Percentiles rank a stretch among this genome's conserved stretches.
phyloP scores from a whole-genome alignment of 2,329 filamentous ascomycete genomes.

The Trichoderma sp. region DNA sequence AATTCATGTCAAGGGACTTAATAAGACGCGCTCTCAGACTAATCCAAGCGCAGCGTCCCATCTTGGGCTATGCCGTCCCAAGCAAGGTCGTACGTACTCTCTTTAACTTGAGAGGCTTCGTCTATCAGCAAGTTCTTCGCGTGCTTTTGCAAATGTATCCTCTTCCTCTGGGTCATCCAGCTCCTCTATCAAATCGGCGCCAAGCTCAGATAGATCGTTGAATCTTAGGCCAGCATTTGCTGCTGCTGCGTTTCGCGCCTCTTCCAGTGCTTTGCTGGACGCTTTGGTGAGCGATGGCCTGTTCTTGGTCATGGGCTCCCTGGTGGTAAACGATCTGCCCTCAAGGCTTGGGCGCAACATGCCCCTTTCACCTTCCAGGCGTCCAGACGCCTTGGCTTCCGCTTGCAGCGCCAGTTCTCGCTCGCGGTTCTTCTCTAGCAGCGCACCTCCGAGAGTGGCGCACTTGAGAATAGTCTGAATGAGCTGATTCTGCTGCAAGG shows the following conservation, averaged over 20 bases:
- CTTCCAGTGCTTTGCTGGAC: constrained; percentile 32
- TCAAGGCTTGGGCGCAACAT: constrained; percentile 46
- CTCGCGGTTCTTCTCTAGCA: constrained; percentile 74
- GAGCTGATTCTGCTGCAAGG: constrained; percentile 92
- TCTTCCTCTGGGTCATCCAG: constrained; percentile 39
- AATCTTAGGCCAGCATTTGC: not conserved
- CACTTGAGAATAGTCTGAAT: constrained; percentile 98
- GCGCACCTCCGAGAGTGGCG: constrained; percentile 80
- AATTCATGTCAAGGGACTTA: constrained; percentile 6
- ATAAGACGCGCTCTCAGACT: not conserved
- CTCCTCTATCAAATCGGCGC: not conserved
- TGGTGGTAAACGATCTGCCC: constrained; percentile 66
- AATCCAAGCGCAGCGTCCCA: not conserved
- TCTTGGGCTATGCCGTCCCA: not conserved
- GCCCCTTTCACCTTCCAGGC: constrained; percentile 38
- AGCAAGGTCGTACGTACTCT: not conserved
- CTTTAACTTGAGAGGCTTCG: constrained; percentile 39
- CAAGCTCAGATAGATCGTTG: not conserved
- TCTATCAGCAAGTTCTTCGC: constrained; percentile 43
- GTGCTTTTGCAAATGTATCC: constrained; percentile 52
- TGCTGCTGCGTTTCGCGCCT: not conserved
- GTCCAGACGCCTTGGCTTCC: constrained; percentile 45
- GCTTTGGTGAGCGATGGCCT: constrained; percentile 9
- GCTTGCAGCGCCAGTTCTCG: constrained; percentile 53
- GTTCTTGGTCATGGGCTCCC: constrained; percentile 50